Conservation (phyloP, 352 stramenopile genomes). For the Phytophthora tentaculata region DNA sequence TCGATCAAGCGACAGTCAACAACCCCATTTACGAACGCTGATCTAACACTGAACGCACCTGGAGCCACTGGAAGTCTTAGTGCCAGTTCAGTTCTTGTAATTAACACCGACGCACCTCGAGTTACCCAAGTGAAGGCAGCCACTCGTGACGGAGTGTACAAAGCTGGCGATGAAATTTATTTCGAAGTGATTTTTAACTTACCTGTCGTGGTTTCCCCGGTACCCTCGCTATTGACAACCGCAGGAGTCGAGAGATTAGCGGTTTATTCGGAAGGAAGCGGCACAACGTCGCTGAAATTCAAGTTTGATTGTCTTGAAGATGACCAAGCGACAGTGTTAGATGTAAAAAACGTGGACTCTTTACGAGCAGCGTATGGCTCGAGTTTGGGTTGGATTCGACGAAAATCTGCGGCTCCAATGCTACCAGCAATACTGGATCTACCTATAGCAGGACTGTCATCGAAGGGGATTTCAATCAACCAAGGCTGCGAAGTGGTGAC, state of each 20-base stretch:
- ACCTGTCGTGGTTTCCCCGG: constrained; percentile 45
- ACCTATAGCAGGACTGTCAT: constrained; percentile 42
- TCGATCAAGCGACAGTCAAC: constrained; percentile 66
- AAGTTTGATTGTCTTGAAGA: constrained; percentile 39
- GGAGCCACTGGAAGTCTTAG: constrained; percentile 53
- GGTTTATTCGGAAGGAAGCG: constrained; percentile 52
- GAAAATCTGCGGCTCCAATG: constrained; percentile 42
- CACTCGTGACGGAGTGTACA: constrained; percentile 70
- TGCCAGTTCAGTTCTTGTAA: constrained; percentile 35
- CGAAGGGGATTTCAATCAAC: constrained; percentile 65
- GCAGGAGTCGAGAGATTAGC: constrained; percentile 42
- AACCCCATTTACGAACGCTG: constrained; percentile 54
- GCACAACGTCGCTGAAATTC: constrained; percentile 59
- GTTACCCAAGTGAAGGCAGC: constrained; percentile 53
- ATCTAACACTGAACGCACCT: constrained; percentile 51
- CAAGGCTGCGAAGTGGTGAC: constrained; percentile 48
- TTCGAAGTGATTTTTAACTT: constrained; percentile 60
- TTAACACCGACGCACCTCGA: constrained; percentile 56
- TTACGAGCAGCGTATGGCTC: constrained; percentile 52
- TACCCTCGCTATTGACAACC: constrained; percentile 46
- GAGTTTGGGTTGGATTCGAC: constrained; percentile 55
- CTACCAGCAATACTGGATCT: constrained; percentile 51
- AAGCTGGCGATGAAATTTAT: constrained; percentile 48
- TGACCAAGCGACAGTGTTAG: constrained; percentile 55
- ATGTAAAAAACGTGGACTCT: constrained; percentile 40